Evolutionary conservation across 2,329 filamentous ascomycete genomes (phyloP).

Genomic region (Fusarium goolgardi): DNA sequence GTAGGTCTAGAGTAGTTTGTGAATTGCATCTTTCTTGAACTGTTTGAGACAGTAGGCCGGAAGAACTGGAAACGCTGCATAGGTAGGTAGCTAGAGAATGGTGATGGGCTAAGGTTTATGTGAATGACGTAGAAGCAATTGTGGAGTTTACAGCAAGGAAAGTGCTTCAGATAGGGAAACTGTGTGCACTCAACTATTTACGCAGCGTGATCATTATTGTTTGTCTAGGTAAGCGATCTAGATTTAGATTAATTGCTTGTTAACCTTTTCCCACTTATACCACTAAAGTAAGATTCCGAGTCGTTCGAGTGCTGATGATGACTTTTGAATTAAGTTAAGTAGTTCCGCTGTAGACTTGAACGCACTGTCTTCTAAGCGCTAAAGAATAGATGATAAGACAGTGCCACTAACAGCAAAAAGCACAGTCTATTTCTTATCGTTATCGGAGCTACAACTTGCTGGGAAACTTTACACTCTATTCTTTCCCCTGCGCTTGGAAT

Average conservation of each 20-base stretch:
- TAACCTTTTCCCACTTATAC: neutral
- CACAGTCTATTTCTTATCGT: constrained; percentile 22
- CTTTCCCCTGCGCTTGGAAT: neutral
- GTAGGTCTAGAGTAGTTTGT: neutral
- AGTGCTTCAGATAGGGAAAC: neutral
- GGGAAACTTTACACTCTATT: constrained; percentile 7
- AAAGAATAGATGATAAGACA: neutral
- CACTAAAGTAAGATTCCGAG: neutral
- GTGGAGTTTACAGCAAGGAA: constrained; percentile 20
- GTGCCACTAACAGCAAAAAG: neutral
- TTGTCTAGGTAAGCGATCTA: neutral
- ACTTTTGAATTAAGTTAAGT: neutral
- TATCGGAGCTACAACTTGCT: constrained; percentile 4
- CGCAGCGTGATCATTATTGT: neutral
- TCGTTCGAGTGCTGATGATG: neutral
- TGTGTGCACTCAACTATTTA: neutral
- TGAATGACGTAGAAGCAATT: constrained; percentile 33
- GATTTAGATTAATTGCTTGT: too few relatives aligned
- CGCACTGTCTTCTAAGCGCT: neutral
- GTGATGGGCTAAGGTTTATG: constrained; percentile 13
- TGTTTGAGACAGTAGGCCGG: neutral
- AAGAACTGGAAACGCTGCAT: constrained; percentile 1
- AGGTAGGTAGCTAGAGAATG: neutral
- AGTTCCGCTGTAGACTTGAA: too few relatives aligned
- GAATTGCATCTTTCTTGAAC: neutral